A percentile compares a stretch with the other conserved stretches of the same genome.
These are phyloP conservation scores for Linnemannia exigua DNA, from an alignment of 192 early-diverging fungal species.

Conservation along the genomic window DNA sequence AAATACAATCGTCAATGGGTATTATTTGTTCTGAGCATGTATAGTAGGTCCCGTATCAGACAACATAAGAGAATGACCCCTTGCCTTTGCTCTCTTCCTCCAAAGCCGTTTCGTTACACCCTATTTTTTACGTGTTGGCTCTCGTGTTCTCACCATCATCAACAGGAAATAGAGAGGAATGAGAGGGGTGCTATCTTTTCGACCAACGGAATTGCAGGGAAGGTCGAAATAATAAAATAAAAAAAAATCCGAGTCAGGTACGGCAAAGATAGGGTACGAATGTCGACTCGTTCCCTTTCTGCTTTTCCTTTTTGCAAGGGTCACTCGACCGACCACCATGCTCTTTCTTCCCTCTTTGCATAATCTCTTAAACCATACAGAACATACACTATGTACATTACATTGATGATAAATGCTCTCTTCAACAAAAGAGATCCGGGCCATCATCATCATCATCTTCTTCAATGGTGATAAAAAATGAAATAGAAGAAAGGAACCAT, in stretches of 20 bases:
- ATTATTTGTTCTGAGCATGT: no score
- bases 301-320: conserved; percentile 7
- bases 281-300: neutral
- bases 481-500: neutral
- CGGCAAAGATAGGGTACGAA: neutral
- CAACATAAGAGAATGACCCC: no score
- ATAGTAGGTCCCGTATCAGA: no score
- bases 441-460: neutral
- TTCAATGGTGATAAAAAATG: neutral
- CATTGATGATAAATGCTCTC: neutral
- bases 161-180: neutral
- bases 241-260: neutral
- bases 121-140: neutral
- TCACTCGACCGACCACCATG: neutral
- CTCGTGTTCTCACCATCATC: neutral
- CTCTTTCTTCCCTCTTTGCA: neutral
- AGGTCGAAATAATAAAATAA: neutral
- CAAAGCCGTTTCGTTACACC: neutral
- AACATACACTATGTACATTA: neutral
- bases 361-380: neutral
- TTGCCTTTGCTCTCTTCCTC: neutral
- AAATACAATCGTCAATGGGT: neutral
- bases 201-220: neutral
- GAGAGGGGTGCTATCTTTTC: neutral
- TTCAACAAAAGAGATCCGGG: neutral